Base-by-base conservation (phyloP, 75 land plant species). In the Pinus tabuliformis region DNA sequence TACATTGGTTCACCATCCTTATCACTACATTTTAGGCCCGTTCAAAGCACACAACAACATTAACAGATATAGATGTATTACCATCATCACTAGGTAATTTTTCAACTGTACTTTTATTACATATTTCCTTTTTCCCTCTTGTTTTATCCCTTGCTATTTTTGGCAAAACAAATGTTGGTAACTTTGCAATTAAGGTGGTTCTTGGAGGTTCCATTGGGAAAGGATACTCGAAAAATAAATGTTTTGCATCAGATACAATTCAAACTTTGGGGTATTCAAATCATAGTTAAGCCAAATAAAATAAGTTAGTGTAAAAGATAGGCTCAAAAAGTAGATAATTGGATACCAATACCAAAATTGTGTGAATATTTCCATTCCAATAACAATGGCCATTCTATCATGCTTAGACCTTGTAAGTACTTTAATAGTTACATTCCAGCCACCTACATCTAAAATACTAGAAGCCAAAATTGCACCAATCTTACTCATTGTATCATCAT, bases 271-370 rank as follows among this genome's bases (percentile, higher is more conserved):
- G 78, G 84, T 80, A 56, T 76, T 81, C 3, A 86, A 73, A 6
- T 86, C 88, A 42, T 80, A 75, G 36, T 86, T 86, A 24, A 86
- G 88, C n/a, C 88, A 86, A 70, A 86, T 86, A 61, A 86, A 86
- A 57, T 86, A 82, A 49, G 86, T 86, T 7, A 86, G 88, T 18
- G 87, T 77, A 74, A 86, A 86, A 14, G 88, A 86, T 24, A 86
- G 73, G 39, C 88, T 86, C 30, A 80, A 22, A 74, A 86, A 86
- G 76, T 86, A 86, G 12, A 83, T 84, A 39, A 86, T 76, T 0
- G 88, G 86, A 36, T 86, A 86, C 88, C 88, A 86, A 73, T 86
- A 83, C 88, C 88, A 86, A 58, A 80, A 86, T 78, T 86, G 88
- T 60, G 82, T 86, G 68, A 86, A 86, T 16, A 86, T 86, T 45